Evolutionary conservation across 1,284 basidiomycete species (phyloP).

Genomic region (Cutaneotrichosporon arboriforme): DNA sequence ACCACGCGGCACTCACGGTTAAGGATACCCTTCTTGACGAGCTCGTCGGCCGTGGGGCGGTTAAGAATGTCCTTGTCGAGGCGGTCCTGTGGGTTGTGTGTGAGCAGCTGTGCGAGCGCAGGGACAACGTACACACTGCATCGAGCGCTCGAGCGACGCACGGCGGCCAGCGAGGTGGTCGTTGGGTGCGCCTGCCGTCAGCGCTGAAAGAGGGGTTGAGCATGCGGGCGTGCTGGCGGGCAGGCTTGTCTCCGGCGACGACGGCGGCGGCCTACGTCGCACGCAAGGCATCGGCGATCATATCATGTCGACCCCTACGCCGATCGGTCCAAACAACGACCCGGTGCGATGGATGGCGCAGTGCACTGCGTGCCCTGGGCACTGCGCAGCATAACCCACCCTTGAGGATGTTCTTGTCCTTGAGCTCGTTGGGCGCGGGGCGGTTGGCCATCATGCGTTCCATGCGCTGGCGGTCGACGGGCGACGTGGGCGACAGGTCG

Average conservation of each 20-base stretch:
- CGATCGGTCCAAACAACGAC: no score
- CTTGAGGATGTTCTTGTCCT: constrained; percentile 70
- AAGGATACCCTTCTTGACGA: constrained; percentile 68
- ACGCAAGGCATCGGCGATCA: background rate
- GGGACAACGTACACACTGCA: constrained; percentile 46
- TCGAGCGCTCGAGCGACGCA: constrained; percentile 61
- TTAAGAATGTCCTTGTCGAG: constrained; percentile 61
- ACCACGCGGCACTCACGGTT: constrained; percentile 48
- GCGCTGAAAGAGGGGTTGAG: no score
- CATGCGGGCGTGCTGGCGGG: no score
- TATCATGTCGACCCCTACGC: no score
- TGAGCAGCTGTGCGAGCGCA: background rate
- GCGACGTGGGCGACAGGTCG: constrained; percentile 35
- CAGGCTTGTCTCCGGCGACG: no score
- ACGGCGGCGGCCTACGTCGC: no score
- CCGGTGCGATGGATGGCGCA: no score
- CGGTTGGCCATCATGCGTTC: constrained; percentile 59
- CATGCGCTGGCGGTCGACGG: constrained; percentile 49
- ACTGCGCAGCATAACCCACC: constrained; percentile 53
- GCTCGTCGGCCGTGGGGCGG: constrained; percentile 62
- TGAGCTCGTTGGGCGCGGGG: constrained; percentile 60
- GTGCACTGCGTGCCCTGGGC: no score
- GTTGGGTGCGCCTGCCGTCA: constrained; percentile 47
- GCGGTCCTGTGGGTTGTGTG: constrained; percentile 63
- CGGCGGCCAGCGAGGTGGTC: constrained; percentile 66